phyloP scores from a whole-genome alignment of 495 filamentous ascomycete species.

The Penicillium dipodomyicola region DNA sequence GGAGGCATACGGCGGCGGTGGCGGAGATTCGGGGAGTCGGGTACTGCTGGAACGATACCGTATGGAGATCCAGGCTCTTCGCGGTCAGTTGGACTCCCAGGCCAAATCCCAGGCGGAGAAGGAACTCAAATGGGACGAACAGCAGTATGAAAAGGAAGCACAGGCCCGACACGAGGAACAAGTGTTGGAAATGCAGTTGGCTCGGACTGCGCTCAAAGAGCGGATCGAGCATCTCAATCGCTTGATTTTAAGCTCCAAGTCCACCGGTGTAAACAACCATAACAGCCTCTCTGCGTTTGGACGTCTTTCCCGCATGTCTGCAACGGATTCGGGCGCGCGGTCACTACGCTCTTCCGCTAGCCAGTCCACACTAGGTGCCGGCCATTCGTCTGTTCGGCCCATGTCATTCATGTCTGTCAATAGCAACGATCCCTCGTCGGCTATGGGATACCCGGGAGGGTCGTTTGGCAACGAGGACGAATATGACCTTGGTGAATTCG shows the following conservation, averaged over 20 bases:
- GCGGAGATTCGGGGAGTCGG: slow-evolving; percentile 74
- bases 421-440: slow-evolving; percentile 41
- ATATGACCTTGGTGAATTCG: slow-evolving; percentile 78
- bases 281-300: slow-evolving; percentile 71
- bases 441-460: slow-evolving; percentile 34
- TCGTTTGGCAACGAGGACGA: slow-evolving; percentile 55
- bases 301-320: slow-evolving; percentile 62
- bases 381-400: slow-evolving; percentile 56
- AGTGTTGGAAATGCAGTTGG: slow-evolving; percentile 96
- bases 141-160: slow-evolving; percentile 75
- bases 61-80: slow-evolving; percentile 85
- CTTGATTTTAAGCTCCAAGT: slow-evolving; percentile 92
- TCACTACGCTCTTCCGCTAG: slow-evolving; percentile 72
- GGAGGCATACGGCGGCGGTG: slow-evolving; percentile 71
- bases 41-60: slow-evolving; percentile 91
- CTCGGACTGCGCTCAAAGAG: slow-evolving; percentile 92
- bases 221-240: slow-evolving; percentile 97
- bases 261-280: slow-evolving; percentile 80
- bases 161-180: slow-evolving; percentile 91
- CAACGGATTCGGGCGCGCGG: slow-evolving; percentile 44
- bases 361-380: slow-evolving; percentile 60
- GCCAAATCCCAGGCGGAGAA: slow-evolving; percentile 67
- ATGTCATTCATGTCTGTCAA: slow-evolving; percentile 62
- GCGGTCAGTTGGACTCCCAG: slow-evolving; percentile 77
- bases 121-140: slow-evolving; percentile 63